Evolutionary conservation across 2,329 filamentous ascomycete species (phyloP).

Genomic region (Colletotrichum incanum): DNA sequence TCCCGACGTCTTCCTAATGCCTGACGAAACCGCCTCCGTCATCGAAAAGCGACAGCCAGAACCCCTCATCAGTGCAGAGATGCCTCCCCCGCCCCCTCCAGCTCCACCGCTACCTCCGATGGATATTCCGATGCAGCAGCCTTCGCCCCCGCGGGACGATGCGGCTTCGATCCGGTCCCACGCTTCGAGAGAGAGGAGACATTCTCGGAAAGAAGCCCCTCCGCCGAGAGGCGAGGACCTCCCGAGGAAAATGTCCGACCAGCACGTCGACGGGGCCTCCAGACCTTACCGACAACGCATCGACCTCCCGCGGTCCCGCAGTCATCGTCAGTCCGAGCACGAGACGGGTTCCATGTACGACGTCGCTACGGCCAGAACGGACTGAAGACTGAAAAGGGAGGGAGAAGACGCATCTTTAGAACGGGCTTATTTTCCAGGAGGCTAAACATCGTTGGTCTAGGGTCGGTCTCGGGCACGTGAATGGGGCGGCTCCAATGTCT

Average conservation of each 20-base stretch:
- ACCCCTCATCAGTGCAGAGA: conserved; percentile 26
- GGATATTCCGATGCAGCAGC: conserved; percentile 21
- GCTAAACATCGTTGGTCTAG: neutral
- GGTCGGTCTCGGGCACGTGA: conserved; percentile 1
- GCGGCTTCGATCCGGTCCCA: conserved; percentile 37
- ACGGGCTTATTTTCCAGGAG: conserved; percentile 4
- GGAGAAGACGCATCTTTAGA: conserved; percentile 16
- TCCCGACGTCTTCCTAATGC: conserved; percentile 16
- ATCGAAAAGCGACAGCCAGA: conserved; percentile 26
- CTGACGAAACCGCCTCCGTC: conserved; percentile 17
- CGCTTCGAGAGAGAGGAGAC: conserved; percentile 37
- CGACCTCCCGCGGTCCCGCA: conserved; percentile 38
- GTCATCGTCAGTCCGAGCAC: conserved; percentile 27
- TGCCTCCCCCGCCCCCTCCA: conserved; percentile 36
- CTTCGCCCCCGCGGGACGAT: conserved; percentile 27
- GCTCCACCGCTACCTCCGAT: conserved; percentile 36
- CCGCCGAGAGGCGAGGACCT: conserved; percentile 31
- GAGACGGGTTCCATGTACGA: conserved; percentile 40
- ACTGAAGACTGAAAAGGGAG: conserved; percentile 23
- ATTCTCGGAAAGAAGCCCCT: conserved; percentile 29
- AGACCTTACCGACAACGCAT: conserved; percentile 39
- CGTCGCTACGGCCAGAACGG: conserved; percentile 34
- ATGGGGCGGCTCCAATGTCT: neutral
- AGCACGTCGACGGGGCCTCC: conserved; percentile 38
- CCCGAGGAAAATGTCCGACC: conserved; percentile 26